These are phyloP conservation scores for Helenozyma baotianmanensis DNA, from an alignment of 805 yeast species.

Conservation along the genomic window DNA sequence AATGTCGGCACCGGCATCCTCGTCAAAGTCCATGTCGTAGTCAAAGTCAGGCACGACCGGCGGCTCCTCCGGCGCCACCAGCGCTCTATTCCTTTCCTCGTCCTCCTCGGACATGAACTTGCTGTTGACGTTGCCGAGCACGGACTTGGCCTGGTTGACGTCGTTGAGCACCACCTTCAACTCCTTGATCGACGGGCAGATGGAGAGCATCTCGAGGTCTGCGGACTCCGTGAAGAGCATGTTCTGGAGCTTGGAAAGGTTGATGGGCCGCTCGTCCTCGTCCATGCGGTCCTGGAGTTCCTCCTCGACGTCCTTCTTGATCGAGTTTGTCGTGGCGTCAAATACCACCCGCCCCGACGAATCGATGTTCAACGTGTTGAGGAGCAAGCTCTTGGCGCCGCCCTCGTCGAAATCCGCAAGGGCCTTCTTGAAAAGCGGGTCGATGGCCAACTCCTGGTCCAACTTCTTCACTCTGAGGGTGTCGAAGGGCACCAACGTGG, in stretches of 20 bases:
- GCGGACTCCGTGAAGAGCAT: conserved; percentile 19
- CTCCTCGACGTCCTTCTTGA: conserved; percentile 11
- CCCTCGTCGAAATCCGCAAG: conserved; percentile 79
- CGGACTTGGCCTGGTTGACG: conserved; percentile 46
- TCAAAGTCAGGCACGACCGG: conserved; percentile 15
- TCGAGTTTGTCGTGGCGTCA: conserved; percentile 48
- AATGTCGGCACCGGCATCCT: conserved; percentile 4
- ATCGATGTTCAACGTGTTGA: conserved; percentile 59
- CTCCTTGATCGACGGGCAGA: conserved; percentile 71
- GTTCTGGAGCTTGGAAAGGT: conserved; percentile 17
- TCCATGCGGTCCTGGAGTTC: conserved; percentile 1
- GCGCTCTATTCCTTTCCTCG: conserved; percentile 2
- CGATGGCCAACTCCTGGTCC: conserved; percentile 63
- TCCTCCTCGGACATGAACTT: conserved; percentile 19
- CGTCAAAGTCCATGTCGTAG: conserved; percentile 18
- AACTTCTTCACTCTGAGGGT: conserved; percentile 48
- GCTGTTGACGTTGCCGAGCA: conserved; percentile 37
- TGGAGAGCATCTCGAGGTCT: conserved; percentile 25
- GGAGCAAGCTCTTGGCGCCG: conserved; percentile 65
- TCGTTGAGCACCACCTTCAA: conserved; percentile 56
- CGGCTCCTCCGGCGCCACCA: background rate
- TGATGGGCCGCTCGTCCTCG: conserved; percentile 11
- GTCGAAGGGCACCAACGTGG: conserved; percentile 35
- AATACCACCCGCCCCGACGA: conserved; percentile 54
- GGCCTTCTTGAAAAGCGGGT: conserved; percentile 72